phyloP scores from a whole-genome alignment of 306 rosid genomes.

The Cucumis sativus region Cucumber_9930_V3 NC_026659.2:29864501-29865000 shows the following conservation, averaged over 20 bases:
- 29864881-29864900: conserved; percentile 15
- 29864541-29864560: neutral
- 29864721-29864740: conserved; percentile 37
- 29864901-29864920: conserved; percentile 30
- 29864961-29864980: neutral
- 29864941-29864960: neutral
- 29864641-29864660: conserved; percentile 35
- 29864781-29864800: conserved; percentile 31
- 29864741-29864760: conserved; percentile 54
- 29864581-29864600: conserved; percentile 99
- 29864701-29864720: conserved; percentile 26
- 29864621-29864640: conserved; percentile 57
- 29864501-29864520: neutral
- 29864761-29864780: conserved; percentile 41
- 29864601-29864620: conserved; percentile 98
- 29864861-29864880: conserved; percentile 28
- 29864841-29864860: conserved; percentile 14
- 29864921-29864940: conserved; percentile 15
- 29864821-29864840: conserved; percentile 9
- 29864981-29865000: neutral
- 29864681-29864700: conserved; percentile 39
- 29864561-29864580: conserved; percentile 12
- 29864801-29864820: conserved; percentile 32
- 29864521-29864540: neutral
- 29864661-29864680: conserved; percentile 41